Conservation (phyloP, 1,284 basidiomycete genomes). For the Ustilago loliicola region DNA sequence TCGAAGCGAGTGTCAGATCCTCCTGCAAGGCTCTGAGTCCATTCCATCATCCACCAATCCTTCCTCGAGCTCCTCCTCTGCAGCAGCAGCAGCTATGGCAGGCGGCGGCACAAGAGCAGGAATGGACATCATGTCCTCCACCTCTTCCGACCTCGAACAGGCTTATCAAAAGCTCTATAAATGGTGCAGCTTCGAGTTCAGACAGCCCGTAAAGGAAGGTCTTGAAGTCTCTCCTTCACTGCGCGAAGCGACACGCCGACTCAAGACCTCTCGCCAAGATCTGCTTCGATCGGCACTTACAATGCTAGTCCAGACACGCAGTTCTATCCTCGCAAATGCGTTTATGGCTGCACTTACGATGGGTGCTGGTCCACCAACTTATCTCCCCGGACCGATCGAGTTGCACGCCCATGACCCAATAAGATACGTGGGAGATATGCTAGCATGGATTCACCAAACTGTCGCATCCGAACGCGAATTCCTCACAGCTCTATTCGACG, state of each 20-base stretch:
- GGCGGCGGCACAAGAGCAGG: slow-evolving; percentile 48
- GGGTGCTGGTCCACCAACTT: slow-evolving; percentile 81
- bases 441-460: slow-evolving; percentile 97
- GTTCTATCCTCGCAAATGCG: slow-evolving; percentile 80
- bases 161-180: slow-evolving; percentile 89
- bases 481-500: slow-evolving; percentile 56
- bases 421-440: slow-evolving; percentile 96
- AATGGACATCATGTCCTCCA: slow-evolving; percentile 81
- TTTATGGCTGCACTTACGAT: slow-evolving; percentile 90
- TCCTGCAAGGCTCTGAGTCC: slow-evolving; percentile 84
- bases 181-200: slow-evolving; percentile 88
- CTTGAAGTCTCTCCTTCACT: slow-evolving; percentile 82
- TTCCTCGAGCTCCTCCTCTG: slow-evolving; percentile 76
- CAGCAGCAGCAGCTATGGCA: slow-evolving; percentile 81
- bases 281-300: slow-evolving; percentile 74
- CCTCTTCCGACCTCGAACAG: slow-evolving; percentile 81
- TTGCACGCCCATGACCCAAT: slow-evolving; percentile 96
- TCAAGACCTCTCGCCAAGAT: slow-evolving; percentile 78
- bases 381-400: slow-evolving; percentile 92
- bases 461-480: slow-evolving; percentile 91
- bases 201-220: slow-evolving; percentile 73
- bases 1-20: slow-evolving; percentile 83
- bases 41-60: slow-evolving; percentile 74
- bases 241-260: slow-evolving; percentile 80
- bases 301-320: slow-evolving; percentile 84